Evolutionary conservation across 371 early-diverging fungal genomes (phyloP).

Genomic region (Mucor circinelloides): DNA sequence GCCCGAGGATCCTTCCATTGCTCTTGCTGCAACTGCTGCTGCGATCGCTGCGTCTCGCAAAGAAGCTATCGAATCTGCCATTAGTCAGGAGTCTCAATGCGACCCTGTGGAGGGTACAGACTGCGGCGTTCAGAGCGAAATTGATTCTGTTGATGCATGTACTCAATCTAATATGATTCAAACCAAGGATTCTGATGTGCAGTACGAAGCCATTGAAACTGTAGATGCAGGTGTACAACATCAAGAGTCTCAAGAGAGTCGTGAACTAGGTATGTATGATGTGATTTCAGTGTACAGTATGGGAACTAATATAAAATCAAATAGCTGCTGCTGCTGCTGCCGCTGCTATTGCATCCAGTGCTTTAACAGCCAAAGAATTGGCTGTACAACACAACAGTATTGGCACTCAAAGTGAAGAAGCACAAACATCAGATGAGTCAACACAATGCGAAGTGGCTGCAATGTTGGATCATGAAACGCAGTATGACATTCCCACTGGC

Average conservation of each 20-base stretch:
- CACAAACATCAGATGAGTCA: not conserved
- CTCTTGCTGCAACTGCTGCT: not conserved
- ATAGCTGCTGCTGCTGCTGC: not conserved
- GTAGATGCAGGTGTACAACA: constrained; percentile 14
- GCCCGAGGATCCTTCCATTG: not conserved
- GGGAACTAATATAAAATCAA: not conserved
- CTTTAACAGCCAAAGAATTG: not conserved
- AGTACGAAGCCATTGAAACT: not conserved
- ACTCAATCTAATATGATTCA: constrained; percentile 2
- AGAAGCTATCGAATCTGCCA: not conserved
- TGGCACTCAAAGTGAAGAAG: constrained; percentile 13
- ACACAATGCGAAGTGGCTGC: not conserved
- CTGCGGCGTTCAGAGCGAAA: constrained; percentile 7
- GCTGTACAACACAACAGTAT: not conserved
- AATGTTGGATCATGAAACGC: constrained; percentile 9
- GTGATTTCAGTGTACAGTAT: not conserved
- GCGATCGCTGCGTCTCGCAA: constrained; percentile 8
- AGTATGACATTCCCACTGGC: constrained; percentile 11
- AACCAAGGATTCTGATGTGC: constrained; percentile 3
- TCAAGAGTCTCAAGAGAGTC: not conserved
- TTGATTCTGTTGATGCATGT: constrained; percentile 10
- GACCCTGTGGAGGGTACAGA: not conserved
- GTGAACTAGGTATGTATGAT: not conserved
- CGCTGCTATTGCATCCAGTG: not conserved
- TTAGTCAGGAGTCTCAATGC: constrained; percentile 7